Evolutionary conservation across 106 monocot genomes (phyloP).

Genomic region (Acorus gramineus): DNA sequence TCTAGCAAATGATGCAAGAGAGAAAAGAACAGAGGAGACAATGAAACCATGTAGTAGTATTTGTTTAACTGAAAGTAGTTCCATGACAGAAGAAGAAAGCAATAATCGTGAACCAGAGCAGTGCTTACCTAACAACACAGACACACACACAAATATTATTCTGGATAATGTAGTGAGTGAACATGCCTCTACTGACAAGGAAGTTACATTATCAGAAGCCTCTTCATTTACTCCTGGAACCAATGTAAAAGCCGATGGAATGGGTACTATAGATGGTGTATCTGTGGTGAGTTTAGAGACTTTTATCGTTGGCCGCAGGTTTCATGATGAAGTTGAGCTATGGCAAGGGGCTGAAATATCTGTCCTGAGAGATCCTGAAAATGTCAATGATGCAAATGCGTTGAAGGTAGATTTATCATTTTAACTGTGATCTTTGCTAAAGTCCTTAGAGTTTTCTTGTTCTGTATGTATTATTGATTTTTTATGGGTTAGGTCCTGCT

Average conservation of each 20-base stretch:
- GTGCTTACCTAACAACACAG: no score
- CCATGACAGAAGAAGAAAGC: no score
- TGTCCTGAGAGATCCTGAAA: conserved; percentile 55
- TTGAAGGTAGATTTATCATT: conserved; percentile 49
- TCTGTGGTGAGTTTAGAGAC: conserved; percentile 37
- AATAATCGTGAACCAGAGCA: no score
- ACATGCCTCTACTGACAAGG: conserved; percentile 2
- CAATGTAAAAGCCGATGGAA: conserved; percentile 8
- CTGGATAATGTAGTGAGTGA: not conserved
- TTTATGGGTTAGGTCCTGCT: conserved; percentile 39
- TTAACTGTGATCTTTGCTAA: not conserved
- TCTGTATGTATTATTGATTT: conserved; percentile 2
- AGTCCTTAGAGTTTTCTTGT: no score
- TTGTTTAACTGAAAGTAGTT: no score
- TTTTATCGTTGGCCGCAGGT: conserved; percentile 71
- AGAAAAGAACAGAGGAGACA: conserved; percentile 4
- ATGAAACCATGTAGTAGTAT: conserved; percentile 2
- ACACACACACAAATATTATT: no score
- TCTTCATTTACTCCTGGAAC: not conserved
- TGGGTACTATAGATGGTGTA: conserved; percentile 10
- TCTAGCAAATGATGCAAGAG: not conserved
- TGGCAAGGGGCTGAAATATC: conserved; percentile 34
- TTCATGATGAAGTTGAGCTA: conserved; percentile 39
- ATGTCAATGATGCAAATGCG: conserved; percentile 68
- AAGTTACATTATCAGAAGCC: not conserved